These are phyloP conservation scores for Colletotrichum sp. DNA, from an alignment of 2,329 filamentous ascomycete species.

Conservation along the genomic window DNA sequence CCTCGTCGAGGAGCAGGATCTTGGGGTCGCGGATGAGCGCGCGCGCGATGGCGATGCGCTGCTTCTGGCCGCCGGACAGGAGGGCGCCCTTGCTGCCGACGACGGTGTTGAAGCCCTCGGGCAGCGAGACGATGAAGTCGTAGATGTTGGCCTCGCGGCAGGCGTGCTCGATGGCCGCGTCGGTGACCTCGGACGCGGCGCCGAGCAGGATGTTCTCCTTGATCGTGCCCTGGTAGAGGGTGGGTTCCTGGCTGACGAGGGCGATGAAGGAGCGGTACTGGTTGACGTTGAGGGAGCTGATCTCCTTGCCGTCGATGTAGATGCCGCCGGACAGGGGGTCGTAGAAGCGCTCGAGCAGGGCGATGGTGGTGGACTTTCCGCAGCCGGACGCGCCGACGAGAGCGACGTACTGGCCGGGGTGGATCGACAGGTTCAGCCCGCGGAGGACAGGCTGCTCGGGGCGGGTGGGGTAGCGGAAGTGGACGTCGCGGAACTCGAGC, in stretches of 20 bases:
- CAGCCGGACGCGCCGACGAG: slow-evolving; percentile 94
- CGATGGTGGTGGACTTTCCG: slow-evolving; percentile 93
- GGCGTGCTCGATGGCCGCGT: slow-evolving; percentile 76
- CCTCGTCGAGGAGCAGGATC: slow-evolving; percentile 84
- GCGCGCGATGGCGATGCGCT: slow-evolving; percentile 91
- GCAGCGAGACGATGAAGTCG: slow-evolving; percentile 86
- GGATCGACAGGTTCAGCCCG: slow-evolving; percentile 76
- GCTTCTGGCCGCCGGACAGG: slow-evolving; percentile 90
- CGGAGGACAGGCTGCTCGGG: slow-evolving; percentile 91
- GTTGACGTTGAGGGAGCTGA: slow-evolving; percentile 81
- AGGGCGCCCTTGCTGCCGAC: slow-evolving; percentile 88
- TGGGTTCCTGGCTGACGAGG: slow-evolving; percentile 93
- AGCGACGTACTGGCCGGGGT: slow-evolving; percentile 83
- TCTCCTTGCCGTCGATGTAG: slow-evolving; percentile 82
- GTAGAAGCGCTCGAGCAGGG: slow-evolving; percentile 92
- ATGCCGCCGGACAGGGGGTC: slow-evolving; percentile 83
- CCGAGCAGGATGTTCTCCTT: slow-evolving; percentile 89
- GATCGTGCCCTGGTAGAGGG: slow-evolving; percentile 91
- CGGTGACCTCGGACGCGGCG: slow-evolving; percentile 68
- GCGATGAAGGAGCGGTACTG: slow-evolving; percentile 85
- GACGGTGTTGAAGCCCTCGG: slow-evolving; percentile 83
- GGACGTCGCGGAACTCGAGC: slow-evolving; percentile 90
- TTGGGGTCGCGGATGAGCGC: slow-evolving; percentile 91
- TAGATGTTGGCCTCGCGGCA: slow-evolving; percentile 93
- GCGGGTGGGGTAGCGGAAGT: slow-evolving; percentile 92